Percentiles rank a stretch among this genome's conserved stretches.
Evolutionary conservation across 352 stramenopile genomes (phyloP).

Genomic region (Blastocystis sp.): DNA sequence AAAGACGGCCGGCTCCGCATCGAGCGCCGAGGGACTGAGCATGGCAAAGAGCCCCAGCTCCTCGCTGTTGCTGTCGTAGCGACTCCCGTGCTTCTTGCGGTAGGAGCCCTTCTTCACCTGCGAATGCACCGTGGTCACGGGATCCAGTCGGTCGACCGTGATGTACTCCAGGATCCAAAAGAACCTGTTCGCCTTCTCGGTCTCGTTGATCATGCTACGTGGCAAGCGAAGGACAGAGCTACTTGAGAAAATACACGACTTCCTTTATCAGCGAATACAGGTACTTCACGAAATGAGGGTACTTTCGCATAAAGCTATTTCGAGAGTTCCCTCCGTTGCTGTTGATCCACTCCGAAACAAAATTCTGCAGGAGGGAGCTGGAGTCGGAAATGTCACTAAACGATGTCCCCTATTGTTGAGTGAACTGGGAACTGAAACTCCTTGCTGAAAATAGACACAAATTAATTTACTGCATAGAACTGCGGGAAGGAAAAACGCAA

Average conservation of each 20-base stretch:
- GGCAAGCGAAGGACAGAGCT: not conserved
- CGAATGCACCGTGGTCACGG: not conserved
- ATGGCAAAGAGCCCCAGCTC: conserved; percentile 1
- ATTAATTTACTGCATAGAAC: conserved; percentile 16
- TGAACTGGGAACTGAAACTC: not conserved
- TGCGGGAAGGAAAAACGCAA: conserved; percentile 20
- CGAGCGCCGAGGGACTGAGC: not conserved
- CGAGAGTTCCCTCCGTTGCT: not conserved
- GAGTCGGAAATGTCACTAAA: not conserved
- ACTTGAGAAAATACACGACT: conserved; percentile 46
- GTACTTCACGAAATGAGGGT: not conserved
- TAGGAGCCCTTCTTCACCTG: not conserved
- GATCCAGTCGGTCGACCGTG: conserved; percentile 1
- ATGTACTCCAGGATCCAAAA: conserved; percentile 41
- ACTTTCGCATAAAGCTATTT: not conserved
- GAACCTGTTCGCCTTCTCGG: not conserved
- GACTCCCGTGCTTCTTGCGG: conserved; percentile 20
- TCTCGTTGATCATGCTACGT: conserved; percentile 24
- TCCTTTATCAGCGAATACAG: conserved; percentile 15
- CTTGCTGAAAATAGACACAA: not conserved
- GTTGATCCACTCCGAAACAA: conserved; percentile 51
- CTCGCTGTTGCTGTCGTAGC: conserved; percentile 15
- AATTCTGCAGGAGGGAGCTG: not conserved
- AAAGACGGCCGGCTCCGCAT: not conserved
- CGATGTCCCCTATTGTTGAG: not conserved